Conservation (phyloP, 2,329 filamentous ascomycete genomes). For the Didymella arachidicola region DNA sequence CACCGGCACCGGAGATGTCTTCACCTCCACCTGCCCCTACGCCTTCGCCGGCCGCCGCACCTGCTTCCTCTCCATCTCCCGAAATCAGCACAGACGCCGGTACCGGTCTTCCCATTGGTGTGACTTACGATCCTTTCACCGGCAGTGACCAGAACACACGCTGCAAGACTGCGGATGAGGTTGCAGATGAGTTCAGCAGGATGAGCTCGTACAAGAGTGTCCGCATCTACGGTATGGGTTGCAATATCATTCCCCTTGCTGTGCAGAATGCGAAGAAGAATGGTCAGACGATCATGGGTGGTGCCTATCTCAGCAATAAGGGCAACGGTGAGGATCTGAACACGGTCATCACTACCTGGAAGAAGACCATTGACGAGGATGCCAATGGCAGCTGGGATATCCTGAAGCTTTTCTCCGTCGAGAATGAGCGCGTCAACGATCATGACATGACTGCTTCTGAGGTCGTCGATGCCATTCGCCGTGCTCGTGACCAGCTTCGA, state of each 20-base stretch:
- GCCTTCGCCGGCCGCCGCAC: slow-evolving; percentile 10
- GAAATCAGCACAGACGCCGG: background rate
- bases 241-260: slow-evolving; percentile 72
- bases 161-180: slow-evolving; percentile 72
- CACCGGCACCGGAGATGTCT: slow-evolving; percentile 1
- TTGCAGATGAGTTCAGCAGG: slow-evolving; percentile 69
- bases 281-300: slow-evolving; percentile 75
- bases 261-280: slow-evolving; percentile 69
- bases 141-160: slow-evolving; percentile 21
- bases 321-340: slow-evolving; percentile 52
- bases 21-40: slow-evolving; percentile 8
- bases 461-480: slow-evolving; percentile 66
- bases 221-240: slow-evolving; percentile 82
- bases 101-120: slow-evolving; percentile 36
- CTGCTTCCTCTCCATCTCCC: slow-evolving; percentile 12
- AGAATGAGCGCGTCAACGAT: slow-evolving; percentile 79
- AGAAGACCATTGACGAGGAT: slow-evolving; percentile 59
- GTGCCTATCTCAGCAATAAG: slow-evolving; percentile 70
- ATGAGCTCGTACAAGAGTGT: slow-evolving; percentile 69
- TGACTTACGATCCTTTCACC: slow-evolving; percentile 47
- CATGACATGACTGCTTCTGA: slow-evolving; percentile 56
- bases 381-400: slow-evolving; percentile 67
- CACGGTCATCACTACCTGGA: slow-evolving; percentile 67
- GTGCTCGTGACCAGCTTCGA: slow-evolving; percentile 66
- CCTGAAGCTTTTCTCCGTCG: slow-evolving; percentile 76